Percentiles rank a stretch among this genome's conserved stretches.
phyloP scores from a whole-genome alignment of 208 protist species.

The Trypanosoma congolense region DNA sequence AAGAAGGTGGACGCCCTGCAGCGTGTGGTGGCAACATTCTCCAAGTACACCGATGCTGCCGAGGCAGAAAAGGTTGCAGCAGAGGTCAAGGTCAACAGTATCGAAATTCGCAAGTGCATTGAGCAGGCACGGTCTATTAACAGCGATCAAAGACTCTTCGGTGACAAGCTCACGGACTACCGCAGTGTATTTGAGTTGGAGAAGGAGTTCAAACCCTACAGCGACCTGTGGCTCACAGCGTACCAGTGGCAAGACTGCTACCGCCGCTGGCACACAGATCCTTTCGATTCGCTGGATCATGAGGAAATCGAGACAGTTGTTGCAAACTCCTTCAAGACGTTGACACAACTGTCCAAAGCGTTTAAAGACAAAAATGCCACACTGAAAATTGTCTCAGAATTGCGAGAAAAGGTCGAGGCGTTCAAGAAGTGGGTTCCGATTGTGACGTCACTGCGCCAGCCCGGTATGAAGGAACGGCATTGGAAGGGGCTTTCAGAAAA shows the following conservation, averaged over 20 bases:
- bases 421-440: constrained; percentile 96
- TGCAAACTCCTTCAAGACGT: constrained; percentile 77
- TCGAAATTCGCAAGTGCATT: constrained; percentile 91
- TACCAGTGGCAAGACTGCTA: constrained; percentile 93
- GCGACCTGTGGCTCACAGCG: constrained; percentile 94
- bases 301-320: constrained; percentile 92
- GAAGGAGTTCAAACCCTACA: constrained; percentile 97
- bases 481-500: constrained; percentile 91
- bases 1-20: constrained; percentile 91
- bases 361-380: constrained; percentile 92
- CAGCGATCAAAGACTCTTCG: constrained; percentile 93
- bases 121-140: constrained; percentile 91
- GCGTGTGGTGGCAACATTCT: constrained; percentile 90
- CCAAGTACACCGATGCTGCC: constrained; percentile 87
- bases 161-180: constrained; percentile 93
- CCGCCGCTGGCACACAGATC: constrained; percentile 90
- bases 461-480: constrained; percentile 95
- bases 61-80: constrained; percentile 91
- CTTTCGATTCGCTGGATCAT: constrained; percentile 91
- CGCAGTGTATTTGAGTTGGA: constrained; percentile 89
- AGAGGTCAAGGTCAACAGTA: constrained; percentile 92
- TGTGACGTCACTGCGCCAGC: constrained; percentile 92
- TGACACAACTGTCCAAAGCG: constrained; percentile 85
- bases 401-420: constrained; percentile 83
- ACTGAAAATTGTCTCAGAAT: constrained; percentile 86